phyloP scores from a whole-genome alignment of 257 asterid species.

The Gentiana macrophylla region DNA sequence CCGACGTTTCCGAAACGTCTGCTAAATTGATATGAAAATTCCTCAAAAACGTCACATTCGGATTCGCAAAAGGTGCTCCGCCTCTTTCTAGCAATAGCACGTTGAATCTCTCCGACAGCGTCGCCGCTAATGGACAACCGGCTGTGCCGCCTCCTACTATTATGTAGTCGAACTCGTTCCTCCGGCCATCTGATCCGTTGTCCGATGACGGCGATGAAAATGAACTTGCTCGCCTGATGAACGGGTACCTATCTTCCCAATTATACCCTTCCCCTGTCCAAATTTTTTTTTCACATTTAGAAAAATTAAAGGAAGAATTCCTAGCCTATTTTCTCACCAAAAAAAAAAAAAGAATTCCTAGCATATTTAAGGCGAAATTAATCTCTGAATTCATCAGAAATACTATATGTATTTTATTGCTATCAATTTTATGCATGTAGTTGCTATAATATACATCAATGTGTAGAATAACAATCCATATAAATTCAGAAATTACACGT shows the following conservation, averaged over 20 bases:
- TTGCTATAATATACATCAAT: too few species aligned
- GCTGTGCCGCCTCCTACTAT: constrained; percentile 95
- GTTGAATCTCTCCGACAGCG: constrained; percentile 60
- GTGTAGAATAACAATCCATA: too few species aligned
- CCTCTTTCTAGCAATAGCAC: constrained; percentile 86
- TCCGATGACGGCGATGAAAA: constrained; percentile 17
- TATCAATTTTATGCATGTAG: too few species aligned
- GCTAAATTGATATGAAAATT: constrained; percentile 80
- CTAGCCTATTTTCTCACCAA: too few species aligned
- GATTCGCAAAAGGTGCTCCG: constrained; percentile 75
- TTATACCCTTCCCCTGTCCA: constrained; percentile 11
- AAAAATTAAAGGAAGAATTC: too few species aligned
- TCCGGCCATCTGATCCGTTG: neutral
- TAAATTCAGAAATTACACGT: too few species aligned
- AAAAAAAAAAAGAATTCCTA: too few species aligned
- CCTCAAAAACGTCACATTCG: constrained; percentile 70
- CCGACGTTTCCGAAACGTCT: constrained; percentile 63
- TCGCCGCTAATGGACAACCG: constrained; percentile 90
- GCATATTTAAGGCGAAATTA: too few species aligned
- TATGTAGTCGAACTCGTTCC: constrained; percentile 50
- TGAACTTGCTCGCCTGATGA: constrained; percentile 27
- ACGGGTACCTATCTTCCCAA: constrained; percentile 29
- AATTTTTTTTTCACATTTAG: too few species aligned
- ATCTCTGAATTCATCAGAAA: too few species aligned
- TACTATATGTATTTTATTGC: too few species aligned